Base-by-base conservation (phyloP, 805 yeast genomes). In the Candida mattraensis region DNA sequence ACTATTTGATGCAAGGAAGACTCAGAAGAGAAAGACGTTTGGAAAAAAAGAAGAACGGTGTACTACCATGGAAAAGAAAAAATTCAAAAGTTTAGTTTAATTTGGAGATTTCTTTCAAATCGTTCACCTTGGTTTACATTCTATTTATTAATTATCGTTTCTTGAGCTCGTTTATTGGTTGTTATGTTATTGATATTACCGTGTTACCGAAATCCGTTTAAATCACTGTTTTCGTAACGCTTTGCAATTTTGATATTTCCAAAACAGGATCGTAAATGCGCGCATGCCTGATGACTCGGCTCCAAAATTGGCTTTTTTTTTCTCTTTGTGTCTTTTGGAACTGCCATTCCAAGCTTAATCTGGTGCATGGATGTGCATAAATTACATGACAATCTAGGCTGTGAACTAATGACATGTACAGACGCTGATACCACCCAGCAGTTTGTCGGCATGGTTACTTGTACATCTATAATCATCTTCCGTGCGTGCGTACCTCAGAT, bases 1-100 rank as follows among this genome's bases (percentile, higher is more conserved):
- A 87, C 57, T 76, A 80, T 37, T 63, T 78, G 66, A 83, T 82
- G 89, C 94, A 84, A 56, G 81, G 86, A 9, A 67, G 88, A 47
- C 61, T 84, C 34, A 72, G 94, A 52, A 70, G 82, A 39, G 83
- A 80, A 36, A 66, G 88, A 56, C 65, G 87, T 45, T 69, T 72
- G 22, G 67, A 63, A 34, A 55, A 63, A 18, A 71, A 63, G 47
- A 60, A 49, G 42, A 36, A 41, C 24, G 48, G 48, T 4, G 41
- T 28, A 20, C n/a, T 44, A 18, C 38, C 48, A 13, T 35, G 43
- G 41, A 44, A 44, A 18, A 35, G 45, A 23, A 38, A 29, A 33
- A 44, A 25, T 30, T 31, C 40, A 24, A 42, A 27, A 22, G 28
- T 34, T 29, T 31, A 24, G 19, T 5, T n/a, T n/a, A n/a, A 30